These are phyloP conservation scores for Kwoniella sp. DNA, from an alignment of 768 basidiomycete species.

Conservation along the genomic window DNA sequence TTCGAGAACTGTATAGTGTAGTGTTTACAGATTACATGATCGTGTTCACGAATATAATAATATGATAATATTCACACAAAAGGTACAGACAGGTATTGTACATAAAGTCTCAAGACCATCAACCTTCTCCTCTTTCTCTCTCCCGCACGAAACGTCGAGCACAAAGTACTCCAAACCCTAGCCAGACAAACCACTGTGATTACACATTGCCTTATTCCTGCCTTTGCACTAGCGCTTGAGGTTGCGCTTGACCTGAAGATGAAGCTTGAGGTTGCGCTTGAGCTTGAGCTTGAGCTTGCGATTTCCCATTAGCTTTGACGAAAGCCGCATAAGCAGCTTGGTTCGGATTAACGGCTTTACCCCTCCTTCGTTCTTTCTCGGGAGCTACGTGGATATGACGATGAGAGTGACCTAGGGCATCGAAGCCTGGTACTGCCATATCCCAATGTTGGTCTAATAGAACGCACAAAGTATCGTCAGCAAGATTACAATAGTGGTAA, in stretches of 20 bases:
- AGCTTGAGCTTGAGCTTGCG: not conserved
- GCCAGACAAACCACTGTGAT: too few relatives aligned
- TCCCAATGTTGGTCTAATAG: slow-evolving; percentile 22
- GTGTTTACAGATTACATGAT: too few relatives aligned
- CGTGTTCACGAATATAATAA: too few relatives aligned
- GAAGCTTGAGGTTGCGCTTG: not conserved
- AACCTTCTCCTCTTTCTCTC: too few relatives aligned
- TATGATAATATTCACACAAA: too few relatives aligned
- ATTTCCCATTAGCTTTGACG: not conserved
- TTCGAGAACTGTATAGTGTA: too few relatives aligned
- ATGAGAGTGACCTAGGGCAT: slow-evolving; percentile 24
- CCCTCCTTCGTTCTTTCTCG: slow-evolving; percentile 12
- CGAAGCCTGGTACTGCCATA: slow-evolving; percentile 29
- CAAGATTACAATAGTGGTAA: too few relatives aligned
- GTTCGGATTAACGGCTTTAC: slow-evolving; percentile 12
- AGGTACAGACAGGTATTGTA: too few relatives aligned
- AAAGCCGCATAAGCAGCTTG: not conserved
- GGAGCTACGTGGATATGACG: slow-evolving; percentile 17
- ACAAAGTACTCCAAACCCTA: too few relatives aligned
- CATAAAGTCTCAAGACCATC: too few relatives aligned
- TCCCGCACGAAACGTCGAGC: too few relatives aligned
- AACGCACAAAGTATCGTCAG: not conserved
- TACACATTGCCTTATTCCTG: not conserved
- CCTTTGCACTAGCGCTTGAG: not conserved
- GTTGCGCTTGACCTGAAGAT: not conserved